Percentiles rank a stretch among this genome's conserved stretches.
Conservation (phyloP, 2,329 filamentous ascomycete genomes). For the Metarhizium anisopliae region DNA sequence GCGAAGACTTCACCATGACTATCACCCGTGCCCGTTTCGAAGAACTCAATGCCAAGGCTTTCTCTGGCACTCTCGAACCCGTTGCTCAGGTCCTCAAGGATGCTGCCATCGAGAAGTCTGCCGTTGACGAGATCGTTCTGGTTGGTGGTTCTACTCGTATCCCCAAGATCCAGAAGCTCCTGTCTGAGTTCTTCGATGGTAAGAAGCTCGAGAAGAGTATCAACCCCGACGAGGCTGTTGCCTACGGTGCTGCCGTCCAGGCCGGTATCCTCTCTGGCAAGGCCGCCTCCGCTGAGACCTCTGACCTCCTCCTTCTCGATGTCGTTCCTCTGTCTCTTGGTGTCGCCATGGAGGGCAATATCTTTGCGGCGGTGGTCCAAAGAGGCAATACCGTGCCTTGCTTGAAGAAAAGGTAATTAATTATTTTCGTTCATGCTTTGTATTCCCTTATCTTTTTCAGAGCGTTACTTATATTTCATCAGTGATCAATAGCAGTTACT, state of each 20-base stretch:
- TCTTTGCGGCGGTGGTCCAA: constrained; percentile 44
- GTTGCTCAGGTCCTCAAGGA: constrained; percentile 97
- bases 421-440: background rate
- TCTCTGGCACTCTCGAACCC: constrained; percentile 86
- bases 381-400: constrained; percentile 37
- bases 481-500: background rate
- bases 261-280: constrained; percentile 98
- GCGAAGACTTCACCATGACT: constrained; percentile 93
- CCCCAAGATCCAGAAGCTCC: constrained; percentile 96
- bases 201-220: constrained; percentile 99
- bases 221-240: constrained; percentile 98
- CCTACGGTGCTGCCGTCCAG: constrained; percentile 97
- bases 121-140: constrained; percentile 96
- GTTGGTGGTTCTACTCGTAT: constrained; percentile 99
- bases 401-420: constrained; percentile 58
- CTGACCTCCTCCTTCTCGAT: constrained; percentile 90
- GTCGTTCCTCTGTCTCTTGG: constrained; percentile 93
- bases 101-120: constrained; percentile 75
- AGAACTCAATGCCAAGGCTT: constrained; percentile 93
- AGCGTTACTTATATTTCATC: background rate
- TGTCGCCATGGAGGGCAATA: constrained; percentile 99
- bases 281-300: constrained; percentile 89
- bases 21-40: constrained; percentile 99
- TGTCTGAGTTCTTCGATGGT: constrained; percentile 97
- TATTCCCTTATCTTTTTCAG: too few species aligned